These are phyloP conservation scores for Serendipita sp. DNA, from an alignment of 768 basidiomycete genomes.

Conservation along the genomic window DNA sequence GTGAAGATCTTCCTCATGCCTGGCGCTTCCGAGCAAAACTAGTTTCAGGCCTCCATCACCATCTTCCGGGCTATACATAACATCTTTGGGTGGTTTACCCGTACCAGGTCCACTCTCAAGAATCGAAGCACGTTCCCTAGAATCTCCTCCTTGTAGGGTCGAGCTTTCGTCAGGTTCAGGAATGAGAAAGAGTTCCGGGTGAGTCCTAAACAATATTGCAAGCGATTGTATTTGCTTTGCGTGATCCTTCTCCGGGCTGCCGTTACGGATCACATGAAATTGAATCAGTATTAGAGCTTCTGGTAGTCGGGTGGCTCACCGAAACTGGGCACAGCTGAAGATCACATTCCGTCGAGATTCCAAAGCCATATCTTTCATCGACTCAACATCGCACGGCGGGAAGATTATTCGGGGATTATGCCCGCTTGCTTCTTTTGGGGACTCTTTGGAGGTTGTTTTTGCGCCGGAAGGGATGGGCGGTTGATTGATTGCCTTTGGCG, in stretches of 20 bases:
- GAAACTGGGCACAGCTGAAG: conserved; percentile 83
- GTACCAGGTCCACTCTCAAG: neutral
- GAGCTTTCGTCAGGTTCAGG: conserved; percentile 13
- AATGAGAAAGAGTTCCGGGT: conserved; percentile 39
- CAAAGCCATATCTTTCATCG: conserved; percentile 42
- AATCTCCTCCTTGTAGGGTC: conserved; percentile 23
- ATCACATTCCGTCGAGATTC: conserved; percentile 45
- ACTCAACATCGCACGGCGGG: conserved; percentile 80
- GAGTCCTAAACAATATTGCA: conserved; percentile 33
- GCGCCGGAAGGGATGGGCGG: neutral
- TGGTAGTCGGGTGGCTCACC: conserved; percentile 31
- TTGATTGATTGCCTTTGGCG: neutral
- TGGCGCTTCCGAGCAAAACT: conserved; percentile 67
- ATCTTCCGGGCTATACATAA: neutral
- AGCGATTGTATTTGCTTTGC: conserved; percentile 61
- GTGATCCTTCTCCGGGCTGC: conserved; percentile 90
- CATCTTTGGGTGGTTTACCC: neutral
- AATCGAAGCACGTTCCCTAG: neutral
- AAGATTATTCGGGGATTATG: conserved; percentile 40
- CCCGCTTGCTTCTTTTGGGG: neutral
- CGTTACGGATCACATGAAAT: neutral
- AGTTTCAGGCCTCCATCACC: conserved; percentile 21
- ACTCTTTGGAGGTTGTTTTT: conserved; percentile 8
- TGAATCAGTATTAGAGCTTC: neutral
- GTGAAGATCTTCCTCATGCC: conserved; percentile 58